Percentiles rank a stretch among this genome's conserved stretches.
These are phyloP conservation scores for Beauveria medogensis DNA, from an alignment of 2,329 filamentous ascomycete species.

Conservation along the genomic window DNA sequence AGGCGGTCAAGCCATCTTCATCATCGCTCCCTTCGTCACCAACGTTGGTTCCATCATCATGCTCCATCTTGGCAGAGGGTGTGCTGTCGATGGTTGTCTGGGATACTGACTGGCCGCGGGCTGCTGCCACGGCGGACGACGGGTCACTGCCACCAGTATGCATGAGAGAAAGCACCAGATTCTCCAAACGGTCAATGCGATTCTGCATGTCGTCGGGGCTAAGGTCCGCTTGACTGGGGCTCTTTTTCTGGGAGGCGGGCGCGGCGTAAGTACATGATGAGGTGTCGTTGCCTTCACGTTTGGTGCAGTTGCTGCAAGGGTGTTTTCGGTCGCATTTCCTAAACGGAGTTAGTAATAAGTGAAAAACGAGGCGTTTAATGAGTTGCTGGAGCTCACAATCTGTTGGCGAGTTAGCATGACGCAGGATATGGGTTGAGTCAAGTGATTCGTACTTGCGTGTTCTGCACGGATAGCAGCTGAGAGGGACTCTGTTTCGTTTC, in stretches of 20 bases:
- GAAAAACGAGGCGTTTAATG: neutral
- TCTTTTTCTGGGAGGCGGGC: slow-evolving; percentile 64
- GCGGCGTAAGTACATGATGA: slow-evolving; percentile 78
- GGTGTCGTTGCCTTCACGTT: slow-evolving; percentile 76
- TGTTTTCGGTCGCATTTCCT: slow-evolving; percentile 89
- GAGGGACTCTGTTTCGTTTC: slow-evolving; percentile 82
- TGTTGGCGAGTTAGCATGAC: slow-evolving; percentile 21
- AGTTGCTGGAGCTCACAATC: slow-evolving; percentile 24
- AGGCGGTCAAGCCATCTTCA: slow-evolving; percentile 60
- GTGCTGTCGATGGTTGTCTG: slow-evolving; percentile 35
- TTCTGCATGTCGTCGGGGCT: slow-evolving; percentile 96
- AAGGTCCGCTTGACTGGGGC: slow-evolving; percentile 49
- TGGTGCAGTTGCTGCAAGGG: slow-evolving; percentile 91
- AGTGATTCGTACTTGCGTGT: slow-evolving; percentile 67
- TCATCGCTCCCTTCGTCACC: slow-evolving; percentile 57
- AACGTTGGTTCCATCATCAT: slow-evolving; percentile 47
- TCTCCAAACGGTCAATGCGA: slow-evolving; percentile 89
- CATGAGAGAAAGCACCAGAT: slow-evolving; percentile 87
- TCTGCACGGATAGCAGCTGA: slow-evolving; percentile 86
- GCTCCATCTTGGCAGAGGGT: slow-evolving; percentile 41
- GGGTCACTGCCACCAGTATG: slow-evolving; percentile 62
- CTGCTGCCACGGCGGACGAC: slow-evolving; percentile 26
- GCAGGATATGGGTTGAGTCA: neutral
- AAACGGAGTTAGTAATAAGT: slow-evolving; percentile 24
- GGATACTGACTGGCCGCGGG: slow-evolving; percentile 26